Percentiles rank a stretch among this genome's conserved stretches.
Evolutionary conservation across 805 yeast species (phyloP).

Genomic region (Yarrowia sp.): DNA sequence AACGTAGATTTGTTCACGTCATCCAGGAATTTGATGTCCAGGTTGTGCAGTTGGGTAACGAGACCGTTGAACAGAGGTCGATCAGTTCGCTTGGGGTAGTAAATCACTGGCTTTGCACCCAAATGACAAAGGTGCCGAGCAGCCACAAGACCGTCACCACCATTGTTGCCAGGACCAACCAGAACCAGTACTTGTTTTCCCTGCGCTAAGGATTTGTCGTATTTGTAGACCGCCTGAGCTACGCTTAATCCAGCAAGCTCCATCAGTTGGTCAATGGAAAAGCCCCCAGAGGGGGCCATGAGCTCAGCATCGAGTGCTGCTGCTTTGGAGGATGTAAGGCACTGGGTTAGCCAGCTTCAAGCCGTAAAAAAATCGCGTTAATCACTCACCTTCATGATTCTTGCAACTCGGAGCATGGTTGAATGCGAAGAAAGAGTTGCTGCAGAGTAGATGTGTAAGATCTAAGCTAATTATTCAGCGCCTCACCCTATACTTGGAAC

Average conservation of each 20-base stretch:
- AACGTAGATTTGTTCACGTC: constrained; percentile 48
- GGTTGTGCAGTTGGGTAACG: constrained; percentile 67
- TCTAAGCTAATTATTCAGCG: constrained; percentile 30
- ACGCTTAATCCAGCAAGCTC: constrained; percentile 95
- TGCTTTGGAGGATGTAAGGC: constrained; percentile 35
- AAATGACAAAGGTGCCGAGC: constrained; percentile 86
- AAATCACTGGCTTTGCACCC: constrained; percentile 78
- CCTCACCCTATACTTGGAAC: neutral
- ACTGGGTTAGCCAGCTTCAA: constrained; percentile 18
- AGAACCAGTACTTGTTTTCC: constrained; percentile 63
- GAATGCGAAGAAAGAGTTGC: constrained; percentile 34
- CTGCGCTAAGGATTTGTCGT: constrained; percentile 48
- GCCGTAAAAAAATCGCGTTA: neutral
- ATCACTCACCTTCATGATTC: constrained; percentile 36
- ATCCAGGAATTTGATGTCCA: constrained; percentile 64
- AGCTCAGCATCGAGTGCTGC: constrained; percentile 32
- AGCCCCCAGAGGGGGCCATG: constrained; percentile 33
- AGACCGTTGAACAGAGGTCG: constrained; percentile 67
- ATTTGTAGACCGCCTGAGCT: constrained; percentile 78
- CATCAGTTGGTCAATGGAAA: constrained; percentile 57
- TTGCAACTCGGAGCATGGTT: constrained; percentile 35
- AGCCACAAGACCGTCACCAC: constrained; percentile 95
- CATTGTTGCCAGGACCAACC: constrained; percentile 96
- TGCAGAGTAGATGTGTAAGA: constrained; percentile 4
- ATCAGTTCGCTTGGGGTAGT: constrained; percentile 72